Base-by-base conservation (phyloP, 2,329 filamentous ascomycete species). In the Esteya vermicola region DNA sequence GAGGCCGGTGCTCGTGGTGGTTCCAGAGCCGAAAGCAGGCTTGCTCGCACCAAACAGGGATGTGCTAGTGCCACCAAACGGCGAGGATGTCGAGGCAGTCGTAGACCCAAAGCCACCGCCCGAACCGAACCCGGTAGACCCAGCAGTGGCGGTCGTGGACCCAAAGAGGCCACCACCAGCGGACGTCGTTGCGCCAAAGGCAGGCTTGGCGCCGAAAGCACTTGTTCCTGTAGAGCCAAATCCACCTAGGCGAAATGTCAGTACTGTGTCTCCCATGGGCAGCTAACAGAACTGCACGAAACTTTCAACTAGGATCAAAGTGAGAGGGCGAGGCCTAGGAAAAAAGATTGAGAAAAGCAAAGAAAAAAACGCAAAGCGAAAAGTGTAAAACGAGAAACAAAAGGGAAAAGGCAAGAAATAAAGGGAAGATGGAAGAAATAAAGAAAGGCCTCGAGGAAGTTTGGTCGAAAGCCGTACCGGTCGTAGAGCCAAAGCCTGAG, bases 21-120 rank as follows among this genome's bases (percentile, higher is more conserved):
- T 12, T 26, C 53, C 58, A 10, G 52, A 41, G 33, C 56, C 53
- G 35, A 61, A 60, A 20, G 58, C 61, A 20, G 68, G 57, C 52
- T 74, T 74, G 50, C 51, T 63, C 31, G 49, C 53, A 33, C 70
- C 72, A 48, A 79, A 79, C 47, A 80, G 57, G 0, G 51, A 52
- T 6, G 43, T 39, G 22, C 68, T 63, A 41, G 64, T 59, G 22
- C 62, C 56, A 40, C 52, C 55, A 33, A 55, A 65, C 28, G 68
- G 69, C 1, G 60, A 51, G 2, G 52, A 49, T 6, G 51, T 57
- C 23, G 54, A 48, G 3, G 54, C 18, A 50, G 57, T 31, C 16
- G 54, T 57, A 33, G 47, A 42, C 26, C 58, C 57, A 41, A 71
- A 70, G 1, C 61, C 62, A 25, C 63, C 61, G 39, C 61, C 61